phyloP scores from a whole-genome alignment of 345 rosid genomes.

The Salix arbutifolia region DNA sequence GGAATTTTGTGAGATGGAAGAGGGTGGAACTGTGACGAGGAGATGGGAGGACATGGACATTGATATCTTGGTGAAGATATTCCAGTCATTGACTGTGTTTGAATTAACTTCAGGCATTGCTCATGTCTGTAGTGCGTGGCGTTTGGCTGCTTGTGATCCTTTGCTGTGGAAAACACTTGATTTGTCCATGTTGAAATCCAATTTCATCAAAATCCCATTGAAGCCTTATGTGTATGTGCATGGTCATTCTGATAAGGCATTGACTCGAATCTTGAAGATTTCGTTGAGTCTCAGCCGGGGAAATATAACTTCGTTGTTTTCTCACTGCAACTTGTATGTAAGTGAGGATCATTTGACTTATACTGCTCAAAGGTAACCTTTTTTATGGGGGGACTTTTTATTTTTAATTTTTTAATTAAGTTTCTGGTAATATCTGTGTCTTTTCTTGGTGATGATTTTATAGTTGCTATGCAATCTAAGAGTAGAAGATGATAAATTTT shows the following conservation, averaged over 20 bases:
- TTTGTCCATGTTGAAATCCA: slow-evolving; percentile 58
- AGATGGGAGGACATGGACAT: slow-evolving; percentile 83
- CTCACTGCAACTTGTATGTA: slow-evolving; percentile 57
- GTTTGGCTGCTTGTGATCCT: slow-evolving; percentile 80
- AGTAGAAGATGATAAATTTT: background rate
- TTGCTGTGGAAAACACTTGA: slow-evolving; percentile 79
- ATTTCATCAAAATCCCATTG: slow-evolving; percentile 64
- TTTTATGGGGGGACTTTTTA: background rate
- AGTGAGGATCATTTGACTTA: slow-evolving; percentile 76
- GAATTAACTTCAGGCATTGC: slow-evolving; percentile 63
- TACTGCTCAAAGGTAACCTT: slow-evolving; percentile 67
- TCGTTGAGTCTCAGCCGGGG: slow-evolving; percentile 69
- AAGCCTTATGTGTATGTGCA: slow-evolving; percentile 78
- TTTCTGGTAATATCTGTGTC: background rate
- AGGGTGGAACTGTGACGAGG: slow-evolving; percentile 29
- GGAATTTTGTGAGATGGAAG: slow-evolving; percentile 40
- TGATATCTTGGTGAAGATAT: slow-evolving; percentile 65
- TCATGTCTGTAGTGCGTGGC: slow-evolving; percentile 79
- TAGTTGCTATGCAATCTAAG: background rate
- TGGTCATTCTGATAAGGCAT: slow-evolving; percentile 44
- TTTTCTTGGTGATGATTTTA: background rate
- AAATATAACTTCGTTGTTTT: slow-evolving; percentile 53
- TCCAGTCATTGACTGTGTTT: slow-evolving; percentile 49
- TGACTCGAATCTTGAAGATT: slow-evolving; percentile 55
- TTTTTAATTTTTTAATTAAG: background rate